Conservation (phyloP, 176 grass and related monocot genomes). For the Cenchrus purpureus region DNA sequence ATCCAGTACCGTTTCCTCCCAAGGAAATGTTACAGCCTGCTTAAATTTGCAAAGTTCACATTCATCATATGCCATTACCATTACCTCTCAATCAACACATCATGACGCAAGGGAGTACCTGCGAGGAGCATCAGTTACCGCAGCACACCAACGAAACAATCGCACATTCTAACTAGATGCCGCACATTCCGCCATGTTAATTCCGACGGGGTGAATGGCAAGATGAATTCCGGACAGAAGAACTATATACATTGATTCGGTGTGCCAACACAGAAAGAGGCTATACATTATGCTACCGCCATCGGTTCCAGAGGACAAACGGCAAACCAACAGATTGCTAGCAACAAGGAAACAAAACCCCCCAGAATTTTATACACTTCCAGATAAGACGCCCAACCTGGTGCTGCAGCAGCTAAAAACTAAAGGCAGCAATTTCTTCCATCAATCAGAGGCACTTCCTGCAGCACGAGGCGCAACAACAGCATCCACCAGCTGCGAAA, state of each 20-base stretch:
- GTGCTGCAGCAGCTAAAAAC: constrained; percentile 33
- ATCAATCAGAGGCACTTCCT: constrained; percentile 12
- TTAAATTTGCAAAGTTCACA: not conserved
- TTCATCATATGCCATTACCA: no score
- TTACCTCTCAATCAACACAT: no score
- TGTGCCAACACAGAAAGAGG: constrained; percentile 9
- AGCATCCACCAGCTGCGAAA: not conserved
- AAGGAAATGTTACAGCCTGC: not conserved
- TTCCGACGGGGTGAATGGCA: not conserved
- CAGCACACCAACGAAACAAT: no score
- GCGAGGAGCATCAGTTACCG: no score
- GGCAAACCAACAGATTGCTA: not conserved
- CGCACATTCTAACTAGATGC: no score
- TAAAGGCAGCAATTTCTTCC: constrained; percentile 29
- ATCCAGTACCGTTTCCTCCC: not conserved
- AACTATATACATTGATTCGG: constrained; percentile 46
- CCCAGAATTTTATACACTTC: constrained; percentile 43
- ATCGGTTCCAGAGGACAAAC: constrained; percentile 14
- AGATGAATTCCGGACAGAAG: constrained; percentile 3
- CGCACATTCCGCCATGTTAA: not conserved
- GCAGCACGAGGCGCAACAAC: not conserved
- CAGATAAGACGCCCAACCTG: not conserved
- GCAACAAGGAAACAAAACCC: not conserved
- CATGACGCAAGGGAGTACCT: no score
- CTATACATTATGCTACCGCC: constrained; percentile 46